Evolutionary conservation across 164 flowering plant species (phyloP).

Genomic region (Protea cynaroides): DNA sequence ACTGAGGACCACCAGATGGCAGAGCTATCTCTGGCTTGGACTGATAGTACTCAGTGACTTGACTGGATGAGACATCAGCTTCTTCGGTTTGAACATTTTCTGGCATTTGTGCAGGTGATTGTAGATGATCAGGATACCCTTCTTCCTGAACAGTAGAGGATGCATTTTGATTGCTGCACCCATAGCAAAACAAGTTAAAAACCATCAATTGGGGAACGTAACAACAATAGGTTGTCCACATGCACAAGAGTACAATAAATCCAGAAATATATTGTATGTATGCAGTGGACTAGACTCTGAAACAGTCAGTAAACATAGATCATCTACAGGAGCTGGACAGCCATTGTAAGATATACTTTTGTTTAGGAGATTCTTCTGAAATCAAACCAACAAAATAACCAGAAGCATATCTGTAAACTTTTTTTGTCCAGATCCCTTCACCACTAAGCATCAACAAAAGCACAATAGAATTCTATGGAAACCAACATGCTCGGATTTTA

Average conservation of each 20-base stretch:
- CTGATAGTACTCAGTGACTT: slow-evolving; percentile 37
- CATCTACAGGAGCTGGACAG: not conserved
- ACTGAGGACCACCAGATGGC: slow-evolving; percentile 47
- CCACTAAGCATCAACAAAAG: too few species aligned
- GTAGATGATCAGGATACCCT: slow-evolving; percentile 34
- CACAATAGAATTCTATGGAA: too few species aligned
- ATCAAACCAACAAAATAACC: not conserved
- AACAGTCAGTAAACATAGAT: not conserved
- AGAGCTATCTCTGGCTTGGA: slow-evolving; percentile 45
- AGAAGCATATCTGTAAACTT: not conserved
- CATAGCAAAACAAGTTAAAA: not conserved
- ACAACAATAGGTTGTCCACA: not conserved
- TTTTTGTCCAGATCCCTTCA: too few species aligned
- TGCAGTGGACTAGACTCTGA: not conserved
- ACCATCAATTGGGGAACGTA: not conserved
- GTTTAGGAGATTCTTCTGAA: too few species aligned
- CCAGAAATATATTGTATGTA: not conserved
- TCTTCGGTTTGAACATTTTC: slow-evolving; percentile 37
- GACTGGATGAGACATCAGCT: slow-evolving; percentile 35
- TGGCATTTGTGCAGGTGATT: slow-evolving; percentile 31
- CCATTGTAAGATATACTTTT: too few species aligned
- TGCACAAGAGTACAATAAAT: not conserved
- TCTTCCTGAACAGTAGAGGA: slow-evolving; percentile 32
- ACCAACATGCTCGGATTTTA: too few species aligned
- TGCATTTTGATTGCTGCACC: slow-evolving; percentile 40